These are phyloP conservation scores for Umbilicus rupestris DNA, from an alignment of 164 flowering plant species.

Conservation along the genomic window DNA sequence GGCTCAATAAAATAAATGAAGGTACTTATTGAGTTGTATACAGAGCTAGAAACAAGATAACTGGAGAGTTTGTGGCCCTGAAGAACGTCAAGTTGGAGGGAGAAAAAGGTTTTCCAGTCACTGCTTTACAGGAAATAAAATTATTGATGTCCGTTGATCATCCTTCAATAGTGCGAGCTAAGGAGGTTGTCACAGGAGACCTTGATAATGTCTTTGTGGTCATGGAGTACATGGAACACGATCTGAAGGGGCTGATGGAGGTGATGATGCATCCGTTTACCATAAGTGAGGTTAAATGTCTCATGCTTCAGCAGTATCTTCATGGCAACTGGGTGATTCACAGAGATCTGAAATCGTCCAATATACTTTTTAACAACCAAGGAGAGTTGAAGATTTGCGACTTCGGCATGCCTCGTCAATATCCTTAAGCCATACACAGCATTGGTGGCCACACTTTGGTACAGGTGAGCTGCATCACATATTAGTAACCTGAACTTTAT, in stretches of 20 bases:
- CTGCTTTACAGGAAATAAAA: slow-evolving; percentile 69
- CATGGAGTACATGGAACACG: slow-evolving; percentile 82
- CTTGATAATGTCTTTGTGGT: slow-evolving; percentile 52
- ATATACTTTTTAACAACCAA: slow-evolving; percentile 53
- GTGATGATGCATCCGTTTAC: slow-evolving; percentile 51
- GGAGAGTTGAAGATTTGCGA: slow-evolving; percentile 79
- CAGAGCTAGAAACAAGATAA: slow-evolving; percentile 56
- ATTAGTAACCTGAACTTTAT: neutral
- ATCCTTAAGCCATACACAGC: slow-evolving; percentile 57
- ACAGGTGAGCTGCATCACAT: slow-evolving; percentile 35
- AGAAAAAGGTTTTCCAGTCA: slow-evolving; percentile 59
- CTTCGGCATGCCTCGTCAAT: slow-evolving; percentile 76
- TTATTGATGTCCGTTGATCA: slow-evolving; percentile 51
- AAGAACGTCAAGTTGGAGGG: slow-evolving; percentile 66
- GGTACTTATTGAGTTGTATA: slow-evolving; percentile 75
- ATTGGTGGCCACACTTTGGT: slow-evolving; percentile 81
- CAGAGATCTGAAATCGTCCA: slow-evolving; percentile 77
- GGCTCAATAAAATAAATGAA: slow-evolving; percentile 51
- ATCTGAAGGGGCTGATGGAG: slow-evolving; percentile 57
- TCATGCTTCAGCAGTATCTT: slow-evolving; percentile 64
- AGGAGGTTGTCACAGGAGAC: slow-evolving; percentile 59
- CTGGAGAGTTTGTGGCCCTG: slow-evolving; percentile 62
- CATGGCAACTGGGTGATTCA: slow-evolving; percentile 83
- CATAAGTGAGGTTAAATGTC: slow-evolving; percentile 63
- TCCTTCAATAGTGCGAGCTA: slow-evolving; percentile 57